A percentile compares a stretch with the other conserved stretches of the same genome.
Conservation (phyloP, 2,329 filamentous ascomycete species). For the Madurella mycetomatis region DNA sequence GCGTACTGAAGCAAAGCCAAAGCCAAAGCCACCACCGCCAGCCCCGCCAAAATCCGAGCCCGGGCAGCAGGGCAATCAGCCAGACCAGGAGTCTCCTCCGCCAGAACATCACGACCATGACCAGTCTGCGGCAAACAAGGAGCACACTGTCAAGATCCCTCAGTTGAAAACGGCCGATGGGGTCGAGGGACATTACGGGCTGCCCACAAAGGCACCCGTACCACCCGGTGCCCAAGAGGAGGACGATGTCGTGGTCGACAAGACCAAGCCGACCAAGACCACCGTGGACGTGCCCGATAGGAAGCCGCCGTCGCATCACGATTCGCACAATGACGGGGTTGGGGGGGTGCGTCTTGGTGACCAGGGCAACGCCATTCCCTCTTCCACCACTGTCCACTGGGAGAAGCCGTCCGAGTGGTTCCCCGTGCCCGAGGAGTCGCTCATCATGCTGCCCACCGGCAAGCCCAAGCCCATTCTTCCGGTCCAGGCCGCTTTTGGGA, state of each 20-base stretch:
- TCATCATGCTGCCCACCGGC: slow-evolving; percentile 72
- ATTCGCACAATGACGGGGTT: slow-evolving; percentile 24
- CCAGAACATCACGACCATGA: slow-evolving; percentile 5
- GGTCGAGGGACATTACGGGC: slow-evolving; percentile 24
- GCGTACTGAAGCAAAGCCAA: neutral
- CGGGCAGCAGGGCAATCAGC: neutral
- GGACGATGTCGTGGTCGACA: neutral
- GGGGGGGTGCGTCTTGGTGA: slow-evolving; percentile 15
- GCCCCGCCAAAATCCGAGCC: slow-evolving; percentile 3
- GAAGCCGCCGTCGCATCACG: slow-evolving; percentile 23
- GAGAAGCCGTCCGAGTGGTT: slow-evolving; percentile 68
- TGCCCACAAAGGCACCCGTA: slow-evolving; percentile 27
- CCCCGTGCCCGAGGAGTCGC: slow-evolving; percentile 64
- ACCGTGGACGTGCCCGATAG: slow-evolving; percentile 30
- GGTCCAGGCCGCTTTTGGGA: slow-evolving; percentile 70
- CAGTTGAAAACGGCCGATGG: slow-evolving; percentile 29
- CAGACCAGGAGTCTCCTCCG: neutral
- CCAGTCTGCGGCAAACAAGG: slow-evolving; percentile 1
- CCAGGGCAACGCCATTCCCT: slow-evolving; percentile 19
- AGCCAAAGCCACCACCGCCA: slow-evolving; percentile 1
- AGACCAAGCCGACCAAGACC: slow-evolving; percentile 21
- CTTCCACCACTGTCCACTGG: slow-evolving; percentile 59
- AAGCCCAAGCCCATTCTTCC: slow-evolving; percentile 65
- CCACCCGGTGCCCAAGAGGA: neutral
- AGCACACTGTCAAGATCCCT: slow-evolving; percentile 24